Conservation (phyloP, 2,329 filamentous ascomycete species). For the Pseudogymnoascus sp. region DNA sequence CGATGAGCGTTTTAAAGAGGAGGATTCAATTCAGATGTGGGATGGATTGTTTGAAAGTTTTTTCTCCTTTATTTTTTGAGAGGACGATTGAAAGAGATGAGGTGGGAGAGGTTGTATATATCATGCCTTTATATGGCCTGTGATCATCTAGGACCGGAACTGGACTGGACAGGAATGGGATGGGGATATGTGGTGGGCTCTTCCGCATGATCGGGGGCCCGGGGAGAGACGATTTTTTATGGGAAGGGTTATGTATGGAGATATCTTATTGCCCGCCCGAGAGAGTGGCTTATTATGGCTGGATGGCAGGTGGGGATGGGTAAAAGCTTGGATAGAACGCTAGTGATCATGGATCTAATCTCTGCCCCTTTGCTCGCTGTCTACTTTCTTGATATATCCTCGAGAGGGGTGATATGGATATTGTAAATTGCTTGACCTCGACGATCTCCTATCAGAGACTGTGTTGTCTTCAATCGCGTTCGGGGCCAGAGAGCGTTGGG, state of each 20-base stretch:
- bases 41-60: neutral
- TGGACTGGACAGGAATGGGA: neutral
- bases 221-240: neutral
- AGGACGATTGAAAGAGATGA: neutral
- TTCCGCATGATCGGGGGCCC: neutral
- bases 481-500: no score
- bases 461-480: no score
- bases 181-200: neutral
- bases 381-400: neutral
- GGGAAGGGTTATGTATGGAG: neutral
- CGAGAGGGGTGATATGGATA: neutral
- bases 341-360: conserved; percentile 9
- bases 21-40: neutral
- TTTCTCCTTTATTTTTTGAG: neutral
- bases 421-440: neutral
- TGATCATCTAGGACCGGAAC: conserved; percentile 5
- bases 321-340: conserved; percentile 8
- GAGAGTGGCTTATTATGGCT: neutral
- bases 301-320: neutral
- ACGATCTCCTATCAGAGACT: no score
- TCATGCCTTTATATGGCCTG: conserved; percentile 3
- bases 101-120: neutral
- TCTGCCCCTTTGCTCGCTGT: neutral
- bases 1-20: conserved; percentile 8
- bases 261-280: neutral